A percentile compares a stretch with the other conserved stretches of the same genome.
These are phyloP conservation scores for Tuber microsphaerosporum DNA, from an alignment of 495 filamentous ascomycete genomes.

Conservation along the genomic window DNA sequence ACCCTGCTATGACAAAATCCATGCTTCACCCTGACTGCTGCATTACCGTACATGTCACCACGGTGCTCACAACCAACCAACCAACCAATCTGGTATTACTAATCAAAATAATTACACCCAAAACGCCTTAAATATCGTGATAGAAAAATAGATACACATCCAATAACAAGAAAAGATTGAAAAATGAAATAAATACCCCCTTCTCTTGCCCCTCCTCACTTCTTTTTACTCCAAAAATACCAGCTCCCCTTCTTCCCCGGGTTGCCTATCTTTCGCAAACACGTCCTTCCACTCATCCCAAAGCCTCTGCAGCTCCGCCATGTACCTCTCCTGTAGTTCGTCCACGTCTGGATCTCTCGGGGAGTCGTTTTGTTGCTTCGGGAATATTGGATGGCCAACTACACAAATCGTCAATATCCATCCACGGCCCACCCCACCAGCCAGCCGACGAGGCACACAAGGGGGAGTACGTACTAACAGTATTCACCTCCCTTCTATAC, in stretches of 20 bases:
- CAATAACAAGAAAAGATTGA: not conserved
- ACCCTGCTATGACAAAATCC: not conserved
- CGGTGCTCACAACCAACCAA: not conserved
- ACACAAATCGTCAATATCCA: not conserved
- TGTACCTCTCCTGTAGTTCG: slow-evolving; percentile 68
- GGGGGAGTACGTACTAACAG: slow-evolving; percentile 68
- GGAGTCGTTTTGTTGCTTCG: slow-evolving; percentile 54
- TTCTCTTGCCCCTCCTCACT: not conserved
- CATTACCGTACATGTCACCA: not conserved
- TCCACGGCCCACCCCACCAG: not conserved
- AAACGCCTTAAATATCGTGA: not conserved
- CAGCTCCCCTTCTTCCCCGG: slow-evolving; percentile 55
- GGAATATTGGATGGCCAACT: slow-evolving; percentile 31
- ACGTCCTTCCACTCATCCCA: slow-evolving; percentile 86
- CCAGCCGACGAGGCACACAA: not conserved
- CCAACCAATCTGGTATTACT: not conserved
- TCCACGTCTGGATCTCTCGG: slow-evolving; percentile 56
- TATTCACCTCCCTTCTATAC: slow-evolving; percentile 75
- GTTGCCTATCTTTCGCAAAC: slow-evolving; percentile 61
- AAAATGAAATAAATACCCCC: not conserved
- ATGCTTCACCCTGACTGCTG: not conserved
- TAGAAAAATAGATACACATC: not conserved
- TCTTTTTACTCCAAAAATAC: slow-evolving; percentile 61
- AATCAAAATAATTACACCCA: not conserved
- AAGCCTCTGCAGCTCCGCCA: slow-evolving; percentile 67